Evolutionary conservation across 306 rosid genomes (phyloP).

Genomic region (Aeschynomene evenia): DNA sequence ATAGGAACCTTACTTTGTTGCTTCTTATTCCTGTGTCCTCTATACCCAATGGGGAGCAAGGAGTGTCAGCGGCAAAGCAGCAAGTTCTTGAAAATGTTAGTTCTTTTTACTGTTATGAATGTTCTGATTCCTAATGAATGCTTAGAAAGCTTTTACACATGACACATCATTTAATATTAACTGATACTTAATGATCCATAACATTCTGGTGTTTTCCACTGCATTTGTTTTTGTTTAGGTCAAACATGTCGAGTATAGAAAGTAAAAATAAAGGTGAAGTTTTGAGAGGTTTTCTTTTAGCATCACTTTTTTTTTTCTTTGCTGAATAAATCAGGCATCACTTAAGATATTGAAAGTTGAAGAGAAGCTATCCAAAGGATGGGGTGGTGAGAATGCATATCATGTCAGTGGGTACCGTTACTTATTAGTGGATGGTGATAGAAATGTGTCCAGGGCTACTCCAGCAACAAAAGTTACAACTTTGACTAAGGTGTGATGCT

Average conservation of each 20-base stretch:
- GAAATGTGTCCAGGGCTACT: constrained; percentile 89
- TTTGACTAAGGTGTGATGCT: constrained; percentile 69
- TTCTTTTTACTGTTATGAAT: constrained; percentile 29
- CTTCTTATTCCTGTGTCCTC: constrained; percentile 79
- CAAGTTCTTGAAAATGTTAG: constrained; percentile 85
- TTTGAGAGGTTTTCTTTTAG: constrained; percentile 17
- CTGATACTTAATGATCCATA: not conserved
- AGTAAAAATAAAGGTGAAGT: not conserved
- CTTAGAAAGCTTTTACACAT: not conserved
- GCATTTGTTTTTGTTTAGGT: constrained; percentile 9
- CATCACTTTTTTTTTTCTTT: constrained; percentile 26
- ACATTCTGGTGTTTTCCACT: not conserved
- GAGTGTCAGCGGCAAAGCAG: constrained; percentile 68
- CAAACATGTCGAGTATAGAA: not conserved
- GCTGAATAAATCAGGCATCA: constrained; percentile 61
- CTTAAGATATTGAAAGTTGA: constrained; percentile 80
- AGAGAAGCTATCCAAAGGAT: constrained; percentile 95
- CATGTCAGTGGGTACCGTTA: constrained; percentile 93
- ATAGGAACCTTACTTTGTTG: constrained; percentile 76
- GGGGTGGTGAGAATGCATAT: constrained; percentile 98
- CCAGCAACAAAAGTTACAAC: constrained; percentile 93
- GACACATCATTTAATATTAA: constrained; percentile 2
- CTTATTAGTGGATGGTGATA: constrained; percentile 80
- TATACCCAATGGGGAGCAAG: constrained; percentile 76
- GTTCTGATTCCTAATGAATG: constrained; percentile 13